These are phyloP conservation scores for Rhizopus sp. DNA, from an alignment of 371 early-diverging fungal genomes.

Conservation along the genomic window DNA sequence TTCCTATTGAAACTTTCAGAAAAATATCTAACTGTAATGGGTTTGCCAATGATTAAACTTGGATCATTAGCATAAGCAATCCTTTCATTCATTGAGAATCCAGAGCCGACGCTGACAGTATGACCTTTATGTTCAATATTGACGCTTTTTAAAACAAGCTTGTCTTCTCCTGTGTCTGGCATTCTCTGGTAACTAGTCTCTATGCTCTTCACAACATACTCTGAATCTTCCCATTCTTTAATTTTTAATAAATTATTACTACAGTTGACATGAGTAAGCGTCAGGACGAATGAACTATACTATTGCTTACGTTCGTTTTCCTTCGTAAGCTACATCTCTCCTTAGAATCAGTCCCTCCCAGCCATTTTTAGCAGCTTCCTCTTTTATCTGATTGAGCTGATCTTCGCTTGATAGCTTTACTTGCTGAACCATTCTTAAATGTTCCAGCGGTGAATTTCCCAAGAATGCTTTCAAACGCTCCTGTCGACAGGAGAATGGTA, in stretches of 20 bases:
- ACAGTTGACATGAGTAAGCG: neutral
- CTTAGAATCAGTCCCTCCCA: slow-evolving; percentile 67
- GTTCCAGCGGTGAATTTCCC: slow-evolving; percentile 3
- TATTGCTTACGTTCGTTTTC: slow-evolving; percentile 51
- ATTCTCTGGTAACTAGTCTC: slow-evolving; percentile 55
- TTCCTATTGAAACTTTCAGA: slow-evolving; percentile 44
- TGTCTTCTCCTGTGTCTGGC: slow-evolving; percentile 45
- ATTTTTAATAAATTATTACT: slow-evolving; percentile 58
- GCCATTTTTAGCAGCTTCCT: slow-evolving; percentile 30
- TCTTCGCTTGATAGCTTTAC: slow-evolving; percentile 22
- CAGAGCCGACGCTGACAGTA: slow-evolving; percentile 60
- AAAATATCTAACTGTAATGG: slow-evolving; percentile 61
- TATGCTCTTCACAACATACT: slow-evolving; percentile 52
- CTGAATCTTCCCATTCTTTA: slow-evolving; percentile 62
- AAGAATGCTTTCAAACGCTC: slow-evolving; percentile 21
- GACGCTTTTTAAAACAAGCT: slow-evolving; percentile 47
- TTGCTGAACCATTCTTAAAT: slow-evolving; percentile 43
- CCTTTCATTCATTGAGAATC: slow-evolving; percentile 50
- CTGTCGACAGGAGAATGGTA: slow-evolving; percentile 38
- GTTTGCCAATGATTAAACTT: slow-evolving; percentile 49
- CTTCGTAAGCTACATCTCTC: slow-evolving; percentile 53
- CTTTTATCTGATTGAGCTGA: slow-evolving; percentile 34
- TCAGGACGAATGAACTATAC: too few species aligned
- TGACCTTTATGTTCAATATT: slow-evolving; percentile 53
- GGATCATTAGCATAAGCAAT: slow-evolving; percentile 48